A percentile compares a stretch with the other conserved stretches of the same genome.
Conservation (phyloP, 805 yeast species). For the Yarrowia hollandica region DNA sequence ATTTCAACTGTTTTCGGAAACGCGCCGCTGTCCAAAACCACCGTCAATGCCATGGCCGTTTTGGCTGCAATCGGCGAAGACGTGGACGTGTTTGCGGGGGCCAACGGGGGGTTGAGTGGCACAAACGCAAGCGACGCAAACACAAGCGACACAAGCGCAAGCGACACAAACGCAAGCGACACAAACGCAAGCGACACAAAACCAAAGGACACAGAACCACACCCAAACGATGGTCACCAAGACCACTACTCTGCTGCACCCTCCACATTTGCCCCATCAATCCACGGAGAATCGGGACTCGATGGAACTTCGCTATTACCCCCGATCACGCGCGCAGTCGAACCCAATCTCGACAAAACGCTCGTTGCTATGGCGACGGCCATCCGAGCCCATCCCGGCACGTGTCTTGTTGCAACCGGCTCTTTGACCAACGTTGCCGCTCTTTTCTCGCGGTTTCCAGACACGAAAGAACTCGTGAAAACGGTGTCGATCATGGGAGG, state of each 20-base stretch:
- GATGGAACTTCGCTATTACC: slow-evolving; percentile 72
- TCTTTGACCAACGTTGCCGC: slow-evolving; percentile 71
- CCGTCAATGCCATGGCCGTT: slow-evolving; percentile 66
- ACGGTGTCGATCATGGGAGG: slow-evolving; percentile 80
- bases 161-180: too few relatives aligned
- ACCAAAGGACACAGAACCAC: too few relatives aligned
- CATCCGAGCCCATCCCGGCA: slow-evolving; percentile 46
- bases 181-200: too few relatives aligned
- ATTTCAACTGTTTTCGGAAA: slow-evolving; percentile 78
- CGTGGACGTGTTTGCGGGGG: slow-evolving; percentile 69
- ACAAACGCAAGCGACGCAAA: too few relatives aligned
- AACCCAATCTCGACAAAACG: slow-evolving; percentile 44
- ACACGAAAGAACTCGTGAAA: slow-evolving; percentile 50
- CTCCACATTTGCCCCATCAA: slow-evolving; percentile 56
- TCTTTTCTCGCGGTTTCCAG: slow-evolving; percentile 57
- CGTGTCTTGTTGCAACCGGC: slow-evolving; percentile 73
- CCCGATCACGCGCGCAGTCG: slow-evolving; percentile 43
- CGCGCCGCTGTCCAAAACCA: slow-evolving; percentile 61
- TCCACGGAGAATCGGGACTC: slow-evolving; percentile 74
- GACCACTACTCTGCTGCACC: slow-evolving; percentile 54
- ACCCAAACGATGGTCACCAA: too few relatives aligned
- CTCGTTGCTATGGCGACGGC: slow-evolving; percentile 50
- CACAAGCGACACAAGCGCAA: too few relatives aligned
- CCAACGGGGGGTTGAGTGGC: slow-evolving; percentile 33
- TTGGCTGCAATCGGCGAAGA: slow-evolving; percentile 56